Evolutionary conservation across 2,329 filamentous ascomycete species (phyloP).

Genomic region (Diaporthe vaccinii): DNA sequence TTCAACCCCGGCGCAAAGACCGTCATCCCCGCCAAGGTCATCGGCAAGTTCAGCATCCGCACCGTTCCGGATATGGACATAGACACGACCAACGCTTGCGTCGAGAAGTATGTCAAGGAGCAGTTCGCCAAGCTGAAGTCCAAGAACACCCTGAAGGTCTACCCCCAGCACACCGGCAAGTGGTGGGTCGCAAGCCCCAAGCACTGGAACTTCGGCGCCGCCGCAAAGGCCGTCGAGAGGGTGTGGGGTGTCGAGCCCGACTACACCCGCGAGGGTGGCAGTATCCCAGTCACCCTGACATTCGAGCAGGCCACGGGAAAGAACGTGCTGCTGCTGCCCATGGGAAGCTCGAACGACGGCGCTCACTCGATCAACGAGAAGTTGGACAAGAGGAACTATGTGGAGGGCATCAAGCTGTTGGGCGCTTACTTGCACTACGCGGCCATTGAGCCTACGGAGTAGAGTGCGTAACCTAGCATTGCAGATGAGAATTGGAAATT

Average conservation of each 20-base stretch:
- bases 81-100: conserved; percentile 85
- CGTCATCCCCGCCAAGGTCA: conserved; percentile 97
- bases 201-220: conserved; percentile 98
- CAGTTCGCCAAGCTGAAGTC: conserved; percentile 88
- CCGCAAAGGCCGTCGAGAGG: conserved; percentile 93
- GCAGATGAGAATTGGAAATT: neutral
- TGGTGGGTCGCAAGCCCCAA: conserved; percentile 99
- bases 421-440: conserved; percentile 97
- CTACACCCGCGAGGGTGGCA: conserved; percentile 95
- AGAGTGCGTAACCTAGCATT: conserved; percentile 2
- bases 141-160: conserved; percentile 91
- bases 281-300: conserved; percentile 95
- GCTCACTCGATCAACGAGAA: conserved; percentile 99
- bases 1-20: conserved; percentile 95
- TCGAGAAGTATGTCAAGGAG: conserved; percentile 86
- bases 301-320: conserved; percentile 98
- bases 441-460: conserved; percentile 80
- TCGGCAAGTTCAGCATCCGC: conserved; percentile 97
- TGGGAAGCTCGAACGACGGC: conserved; percentile 97
- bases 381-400: conserved; percentile 96
- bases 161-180: conserved; percentile 90
- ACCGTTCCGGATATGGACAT: conserved; percentile 98
- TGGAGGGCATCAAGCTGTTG: conserved; percentile 95
- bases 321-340: conserved; percentile 94
- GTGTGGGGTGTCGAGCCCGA: conserved; percentile 96